Conservation (phyloP, 2,329 filamentous ascomycete genomes). For the Penicillium aurantiogriseum region DNA sequence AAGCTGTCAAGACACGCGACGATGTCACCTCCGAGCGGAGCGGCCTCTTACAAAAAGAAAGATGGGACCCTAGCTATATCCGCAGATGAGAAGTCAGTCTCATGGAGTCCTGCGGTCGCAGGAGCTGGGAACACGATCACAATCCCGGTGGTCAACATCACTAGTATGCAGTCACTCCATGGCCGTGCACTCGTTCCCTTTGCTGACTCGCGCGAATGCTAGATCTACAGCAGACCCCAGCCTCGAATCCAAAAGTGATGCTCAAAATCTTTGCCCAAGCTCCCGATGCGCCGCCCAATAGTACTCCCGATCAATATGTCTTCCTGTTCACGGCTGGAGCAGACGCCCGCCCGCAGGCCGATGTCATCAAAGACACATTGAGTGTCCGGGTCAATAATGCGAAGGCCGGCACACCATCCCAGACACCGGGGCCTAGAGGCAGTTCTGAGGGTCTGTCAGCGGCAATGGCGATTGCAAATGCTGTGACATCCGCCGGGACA, state of each 20-base stretch:
- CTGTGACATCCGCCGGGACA: conserved; percentile 53
- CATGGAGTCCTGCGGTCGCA: conserved; percentile 72
- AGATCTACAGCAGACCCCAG: conserved; percentile 95
- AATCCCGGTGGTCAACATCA: conserved; percentile 72
- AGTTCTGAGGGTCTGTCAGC: conserved; percentile 55
- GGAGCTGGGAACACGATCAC: conserved; percentile 64
- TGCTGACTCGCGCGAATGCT: conserved; percentile 7
- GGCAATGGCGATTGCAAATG: conserved; percentile 75
- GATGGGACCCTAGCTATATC: conserved; percentile 79
- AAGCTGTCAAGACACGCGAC: conserved; percentile 37
- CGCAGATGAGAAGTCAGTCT: conserved; percentile 68
- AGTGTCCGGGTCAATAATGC: conserved; percentile 71
- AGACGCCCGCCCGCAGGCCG: conserved; percentile 78
- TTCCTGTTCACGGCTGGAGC: conserved; percentile 83
- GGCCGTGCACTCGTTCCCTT: background rate
- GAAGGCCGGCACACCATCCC: conserved; percentile 52
- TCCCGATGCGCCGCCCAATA: conserved; percentile 37
- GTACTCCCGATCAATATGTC: conserved; percentile 64
- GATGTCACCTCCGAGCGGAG: conserved; percentile 57
- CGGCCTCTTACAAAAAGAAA: conserved; percentile 89
- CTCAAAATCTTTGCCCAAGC: conserved; percentile 83
- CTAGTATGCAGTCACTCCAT: conserved; percentile 59
- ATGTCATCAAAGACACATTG: conserved; percentile 77
- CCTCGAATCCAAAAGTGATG: conserved; percentile 84
- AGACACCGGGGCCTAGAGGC: conserved; percentile 34